These are phyloP conservation scores for Bipolaris victoriae DNA, from an alignment of 2,329 filamentous ascomycete genomes.

Conservation along the genomic window DNA sequence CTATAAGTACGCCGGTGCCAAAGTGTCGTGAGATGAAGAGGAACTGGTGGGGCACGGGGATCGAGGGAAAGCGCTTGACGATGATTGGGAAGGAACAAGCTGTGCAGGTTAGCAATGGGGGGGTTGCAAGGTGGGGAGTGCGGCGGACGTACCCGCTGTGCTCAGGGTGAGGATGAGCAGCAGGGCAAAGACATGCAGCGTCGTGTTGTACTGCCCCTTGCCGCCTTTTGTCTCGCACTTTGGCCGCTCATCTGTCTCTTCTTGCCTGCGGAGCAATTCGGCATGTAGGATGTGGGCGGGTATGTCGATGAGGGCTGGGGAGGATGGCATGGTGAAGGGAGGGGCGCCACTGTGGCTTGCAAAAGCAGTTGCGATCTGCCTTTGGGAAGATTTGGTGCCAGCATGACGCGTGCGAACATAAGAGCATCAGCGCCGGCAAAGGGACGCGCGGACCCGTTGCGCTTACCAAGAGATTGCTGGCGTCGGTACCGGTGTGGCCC, in stretches of 20 bases:
- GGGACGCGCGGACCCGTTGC: conserved; percentile 15
- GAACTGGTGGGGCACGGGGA: conserved; percentile 49
- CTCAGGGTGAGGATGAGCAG: conserved; percentile 63
- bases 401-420: conserved; percentile 27
- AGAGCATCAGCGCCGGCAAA: conserved; percentile 6
- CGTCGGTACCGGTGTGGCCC: conserved; percentile 30
- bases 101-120: conserved; percentile 30
- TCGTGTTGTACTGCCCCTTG: conserved; percentile 60
- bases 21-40: conserved; percentile 51
- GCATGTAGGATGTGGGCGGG: conserved; percentile 55
- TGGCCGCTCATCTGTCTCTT: conserved; percentile 51
- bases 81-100: conserved; percentile 51
- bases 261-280: conserved; percentile 58
- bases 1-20: conserved; percentile 50
- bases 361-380: conserved; percentile 22
- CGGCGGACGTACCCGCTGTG: conserved; percentile 54
- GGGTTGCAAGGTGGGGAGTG: not conserved
- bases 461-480: conserved; percentile 16
- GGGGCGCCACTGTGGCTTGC: not conserved
- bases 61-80: conserved; percentile 47
- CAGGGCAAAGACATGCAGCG: conserved; percentile 64
- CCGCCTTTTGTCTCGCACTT: conserved; percentile 58
- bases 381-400: conserved; percentile 22
- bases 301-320: conserved; percentile 43
- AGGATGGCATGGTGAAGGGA: conserved; percentile 21